These are phyloP conservation scores for Neobulgaria alba DNA, from an alignment of 2,329 filamentous ascomycete genomes.

Conservation along the genomic window DNA sequence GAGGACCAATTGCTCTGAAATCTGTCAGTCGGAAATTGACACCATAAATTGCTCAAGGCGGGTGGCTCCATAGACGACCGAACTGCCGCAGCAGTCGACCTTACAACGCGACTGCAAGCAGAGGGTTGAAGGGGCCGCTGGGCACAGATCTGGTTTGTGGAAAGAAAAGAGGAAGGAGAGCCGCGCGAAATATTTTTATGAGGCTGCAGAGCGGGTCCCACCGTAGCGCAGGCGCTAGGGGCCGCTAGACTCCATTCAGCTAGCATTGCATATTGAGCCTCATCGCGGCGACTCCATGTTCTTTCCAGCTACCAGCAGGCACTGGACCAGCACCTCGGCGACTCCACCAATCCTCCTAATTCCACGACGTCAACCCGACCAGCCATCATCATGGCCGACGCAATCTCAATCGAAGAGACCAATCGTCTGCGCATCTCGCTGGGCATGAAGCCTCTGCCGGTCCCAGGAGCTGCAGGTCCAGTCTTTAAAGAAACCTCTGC, in stretches of 20 bases:
- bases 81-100: constrained; percentile 79
- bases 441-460: constrained; percentile 82
- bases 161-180: constrained; percentile 31
- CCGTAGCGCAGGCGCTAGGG: constrained; percentile 1
- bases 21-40: constrained; percentile 93
- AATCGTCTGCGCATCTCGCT: constrained; percentile 86
- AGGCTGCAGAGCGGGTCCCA: background rate
- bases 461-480: constrained; percentile 59
- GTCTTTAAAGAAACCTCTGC: constrained; percentile 41
- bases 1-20: constrained; percentile 68
- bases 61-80: constrained; percentile 80
- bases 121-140: constrained; percentile 67
- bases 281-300: no score
- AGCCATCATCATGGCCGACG: constrained; percentile 36
- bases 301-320: no score
- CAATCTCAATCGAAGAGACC: constrained; percentile 80
- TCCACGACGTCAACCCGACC: background rate
- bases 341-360: no score
- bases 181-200: constrained; percentile 24
- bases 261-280: background rate
- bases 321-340: no score
- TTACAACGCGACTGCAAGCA: constrained; percentile 38
- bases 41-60: constrained; percentile 45
- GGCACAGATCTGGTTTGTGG: constrained; percentile 72
- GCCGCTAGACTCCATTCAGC: constrained; percentile 8